Percentiles rank a stretch among this genome's conserved stretches.
phyloP scores from a whole-genome alignment of 176 grass and related monocot species.

The Oryza meyeriana region DNA sequence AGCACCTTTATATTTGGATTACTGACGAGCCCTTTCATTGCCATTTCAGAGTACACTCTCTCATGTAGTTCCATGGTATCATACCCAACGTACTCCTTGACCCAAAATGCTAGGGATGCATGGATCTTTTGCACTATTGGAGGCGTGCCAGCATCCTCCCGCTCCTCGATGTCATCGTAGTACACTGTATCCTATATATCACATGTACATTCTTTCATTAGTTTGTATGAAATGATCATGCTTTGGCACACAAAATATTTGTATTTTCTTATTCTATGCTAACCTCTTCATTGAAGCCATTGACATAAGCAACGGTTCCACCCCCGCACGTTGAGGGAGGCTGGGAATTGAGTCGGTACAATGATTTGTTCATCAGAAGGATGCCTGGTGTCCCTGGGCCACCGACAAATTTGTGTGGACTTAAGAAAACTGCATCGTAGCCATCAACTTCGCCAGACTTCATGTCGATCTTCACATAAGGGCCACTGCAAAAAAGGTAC shows the following conservation, averaged over 20 bases:
- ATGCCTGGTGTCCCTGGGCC: constrained; percentile 74
- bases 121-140: constrained; percentile 74
- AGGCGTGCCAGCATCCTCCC: constrained; percentile 69
- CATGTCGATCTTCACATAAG: constrained; percentile 85
- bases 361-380: constrained; percentile 71
- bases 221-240: not conserved
- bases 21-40: constrained; percentile 30
- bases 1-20: constrained; percentile 54
- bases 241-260: not conserved
- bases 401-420: constrained; percentile 80
- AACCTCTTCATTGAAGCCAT: constrained; percentile 65
- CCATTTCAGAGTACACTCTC: constrained; percentile 35
- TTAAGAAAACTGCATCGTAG: constrained; percentile 75
- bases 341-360: constrained; percentile 51
- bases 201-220: not conserved
- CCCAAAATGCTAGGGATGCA: constrained; percentile 68
- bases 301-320: constrained; percentile 75
- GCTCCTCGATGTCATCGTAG: constrained; percentile 51
- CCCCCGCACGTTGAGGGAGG: constrained; percentile 68
- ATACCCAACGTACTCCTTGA: constrained; percentile 65
- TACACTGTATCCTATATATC: constrained; percentile 65
- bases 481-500: constrained; percentile 41
- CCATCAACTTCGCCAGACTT: constrained; percentile 64
- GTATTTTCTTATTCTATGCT: not conserved
- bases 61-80: constrained; percentile 44